Base-by-base conservation (phyloP, 164 flowering plant genomes). In the Vitis cinerea region DNA sequence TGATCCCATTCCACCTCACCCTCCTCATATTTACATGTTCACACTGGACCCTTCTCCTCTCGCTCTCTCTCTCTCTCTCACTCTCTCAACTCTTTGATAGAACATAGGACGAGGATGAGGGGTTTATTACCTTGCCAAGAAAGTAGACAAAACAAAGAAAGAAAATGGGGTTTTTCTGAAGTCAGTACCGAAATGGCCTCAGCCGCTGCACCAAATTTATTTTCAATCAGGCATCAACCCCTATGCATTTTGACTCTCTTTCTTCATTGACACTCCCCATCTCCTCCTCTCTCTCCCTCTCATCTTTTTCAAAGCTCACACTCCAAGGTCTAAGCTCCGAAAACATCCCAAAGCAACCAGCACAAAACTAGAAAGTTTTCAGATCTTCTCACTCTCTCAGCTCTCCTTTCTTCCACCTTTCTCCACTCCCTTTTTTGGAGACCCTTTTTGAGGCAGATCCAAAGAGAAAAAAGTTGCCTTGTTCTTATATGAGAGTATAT, bases 211-310 rank as follows among this genome's bases (percentile, higher is more conserved):
- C 53, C 55, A 51, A 50, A 67, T 68, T 77, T 68, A 72, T 63
- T 69, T 69, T 47, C 60, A 0, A 52, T 19, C 68, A 68, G 66
- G 69, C 75, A 71, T 73, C 67, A 65, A 68, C 55, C 27, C 76
- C 80, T 52, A 76, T 64, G 75, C 71, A 60, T 64, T 27, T 77
- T 72, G 63, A 67, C 71, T 67, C 66, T 64, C 66, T 37, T 6
- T 2, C 44, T 37, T 37, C 44, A 37, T 37, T 37, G 44, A 37
- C 7, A 3, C 44, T 37, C 44, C 44, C 7, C 44, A 37, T 37
- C 44, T 37, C 44, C 44, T 37, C 44, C 44, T 37, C 44, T 54
- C 17, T 37, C 44, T 54, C 17, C 37, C 72, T 64, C 4, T 71
- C 63, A 67, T 62, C 72, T 23, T 47, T 76, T 65, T 72, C 73